Evolutionary conservation across 2,329 filamentous ascomycete species (phyloP), one percentile per base, ranked within the genome.

Genomic region (Phaeosphaeriaceae sp.): DNA sequence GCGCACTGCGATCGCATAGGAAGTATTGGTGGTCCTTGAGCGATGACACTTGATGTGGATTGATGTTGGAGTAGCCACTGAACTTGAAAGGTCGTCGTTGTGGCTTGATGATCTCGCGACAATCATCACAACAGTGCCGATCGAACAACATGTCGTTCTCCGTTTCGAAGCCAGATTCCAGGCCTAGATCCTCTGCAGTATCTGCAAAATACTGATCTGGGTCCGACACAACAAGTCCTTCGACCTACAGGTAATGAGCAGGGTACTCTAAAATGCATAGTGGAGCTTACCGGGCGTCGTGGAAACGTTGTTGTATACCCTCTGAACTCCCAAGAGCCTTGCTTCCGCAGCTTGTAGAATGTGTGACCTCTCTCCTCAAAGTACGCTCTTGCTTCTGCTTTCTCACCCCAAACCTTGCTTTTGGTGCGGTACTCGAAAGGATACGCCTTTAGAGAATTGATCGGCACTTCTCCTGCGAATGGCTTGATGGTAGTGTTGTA

Each of bases 11-110:
- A 49, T 49, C 19, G 19, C 47, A 49, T 9, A 49, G 10, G 15
- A 49, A 33, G 27, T 49, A 49, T 20, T 49, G 47, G 19, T 49
- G 47, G 11, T 36, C 15, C 47, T n/a, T 33, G 25, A 49, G 27
- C 24, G 25, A 21, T 15, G 10, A 13, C 21, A 3, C 19, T 19
- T 21, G 17, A n/a, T 21, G 7, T 9, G 27, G n/a, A 2, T 49
- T 36, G n/a, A 49, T 49, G 10, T 31, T 33, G 7, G 25, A 20
- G 47, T 49, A 49, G 17, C 20, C 47, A 20, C 11, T 17, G 13
- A 49, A 49, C 9, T 33, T 49, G 20, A 17, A 21, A 2, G 19
- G 42, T 22, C 19, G 19, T 19, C 42, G 42, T 45, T 45, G 20
- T 45, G 42, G 7, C 20, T 44, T 21, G n/a, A 44, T 44, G 20